phyloP scores from a whole-genome alignment of 805 yeast species.

The Candida berthetii region DNA sequence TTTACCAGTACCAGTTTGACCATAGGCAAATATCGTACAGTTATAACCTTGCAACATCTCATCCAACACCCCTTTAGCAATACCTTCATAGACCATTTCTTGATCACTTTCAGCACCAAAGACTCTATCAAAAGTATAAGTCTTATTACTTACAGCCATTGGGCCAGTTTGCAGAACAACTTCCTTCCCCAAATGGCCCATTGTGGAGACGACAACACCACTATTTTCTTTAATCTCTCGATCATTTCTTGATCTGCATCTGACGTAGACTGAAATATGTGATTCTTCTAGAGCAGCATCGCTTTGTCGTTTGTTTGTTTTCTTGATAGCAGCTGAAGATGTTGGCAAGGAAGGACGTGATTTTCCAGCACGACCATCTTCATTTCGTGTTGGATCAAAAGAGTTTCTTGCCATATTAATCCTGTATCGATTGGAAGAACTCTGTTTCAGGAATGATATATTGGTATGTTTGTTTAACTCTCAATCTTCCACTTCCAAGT shows the following conservation, averaged over 20 bases:
- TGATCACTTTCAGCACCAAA: constrained; percentile 82
- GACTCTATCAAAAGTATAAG: constrained; percentile 69
- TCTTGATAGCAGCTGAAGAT: constrained; percentile 3
- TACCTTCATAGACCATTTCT: constrained; percentile 53
- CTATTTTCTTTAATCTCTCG: constrained; percentile 49
- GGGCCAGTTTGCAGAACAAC: constrained; percentile 38
- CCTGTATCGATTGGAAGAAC: too few relatives aligned
- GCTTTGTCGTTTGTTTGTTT: constrained; percentile 12
- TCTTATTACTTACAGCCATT: constrained; percentile 29
- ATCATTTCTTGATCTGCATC: constrained; percentile 51
- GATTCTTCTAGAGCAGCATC: constrained; percentile 14
- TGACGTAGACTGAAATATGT: constrained; percentile 48
- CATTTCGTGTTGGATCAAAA: background rate
- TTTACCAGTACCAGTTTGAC: constrained; percentile 86
- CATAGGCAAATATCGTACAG: constrained; percentile 79
- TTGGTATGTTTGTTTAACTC: too few relatives aligned
- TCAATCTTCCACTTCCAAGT: too few relatives aligned
- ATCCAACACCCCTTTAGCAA: constrained; percentile 49
- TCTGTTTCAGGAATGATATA: too few relatives aligned
- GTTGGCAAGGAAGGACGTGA: background rate
- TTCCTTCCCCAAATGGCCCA: constrained; percentile 38
- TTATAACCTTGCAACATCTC: constrained; percentile 70
- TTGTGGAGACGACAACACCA: constrained; percentile 47
- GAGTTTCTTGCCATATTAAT: background rate
- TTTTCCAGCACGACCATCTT: background rate